Evolutionary conservation across 495 filamentous ascomycete genomes (phyloP).

Genomic region (Penicillium atrosanguineum): DNA sequence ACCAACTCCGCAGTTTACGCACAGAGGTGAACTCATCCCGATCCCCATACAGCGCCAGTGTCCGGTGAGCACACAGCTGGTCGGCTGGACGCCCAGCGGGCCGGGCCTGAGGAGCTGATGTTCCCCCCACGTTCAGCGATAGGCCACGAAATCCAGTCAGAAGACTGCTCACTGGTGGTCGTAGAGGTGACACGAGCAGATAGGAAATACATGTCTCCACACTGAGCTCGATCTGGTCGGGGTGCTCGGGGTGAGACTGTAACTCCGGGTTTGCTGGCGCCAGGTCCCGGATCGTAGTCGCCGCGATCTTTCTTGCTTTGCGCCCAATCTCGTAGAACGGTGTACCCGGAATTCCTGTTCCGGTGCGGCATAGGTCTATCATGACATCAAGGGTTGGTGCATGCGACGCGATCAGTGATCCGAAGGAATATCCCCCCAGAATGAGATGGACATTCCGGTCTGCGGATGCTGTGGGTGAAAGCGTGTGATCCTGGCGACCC

Average conservation of each 20-base stretch:
- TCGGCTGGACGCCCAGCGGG: slow-evolving; percentile 43
- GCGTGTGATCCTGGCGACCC: background rate
- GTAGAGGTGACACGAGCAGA: slow-evolving; percentile 76
- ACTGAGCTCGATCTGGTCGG: slow-evolving; percentile 7
- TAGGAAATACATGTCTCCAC: slow-evolving; percentile 52
- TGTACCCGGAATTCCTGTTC: slow-evolving; percentile 39
- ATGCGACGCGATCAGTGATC: slow-evolving; percentile 72
- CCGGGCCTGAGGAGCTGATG: slow-evolving; percentile 21
- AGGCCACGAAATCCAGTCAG: slow-evolving; percentile 52
- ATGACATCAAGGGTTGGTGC: slow-evolving; percentile 63
- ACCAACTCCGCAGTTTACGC: slow-evolving; percentile 70
- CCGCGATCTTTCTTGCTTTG: slow-evolving; percentile 61
- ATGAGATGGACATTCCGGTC: slow-evolving; percentile 41
- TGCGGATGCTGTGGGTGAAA: background rate
- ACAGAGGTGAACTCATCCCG: slow-evolving; percentile 68
- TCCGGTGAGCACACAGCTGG: slow-evolving; percentile 56
- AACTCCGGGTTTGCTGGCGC: slow-evolving; percentile 11
- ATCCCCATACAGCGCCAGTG: slow-evolving; percentile 76
- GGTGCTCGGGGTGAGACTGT: background rate
- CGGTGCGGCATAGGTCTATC: slow-evolving; percentile 53
- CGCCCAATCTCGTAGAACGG: slow-evolving; percentile 62
- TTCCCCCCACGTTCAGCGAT: slow-evolving; percentile 27
- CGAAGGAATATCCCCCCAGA: slow-evolving; percentile 88
- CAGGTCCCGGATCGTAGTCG: slow-evolving; percentile 47
- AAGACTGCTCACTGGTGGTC: slow-evolving; percentile 59